Evolutionary conservation across 305 asterid species (phyloP), one percentile per base, ranked within the genome.

Genomic region (Solanum hybrid): DNA sequence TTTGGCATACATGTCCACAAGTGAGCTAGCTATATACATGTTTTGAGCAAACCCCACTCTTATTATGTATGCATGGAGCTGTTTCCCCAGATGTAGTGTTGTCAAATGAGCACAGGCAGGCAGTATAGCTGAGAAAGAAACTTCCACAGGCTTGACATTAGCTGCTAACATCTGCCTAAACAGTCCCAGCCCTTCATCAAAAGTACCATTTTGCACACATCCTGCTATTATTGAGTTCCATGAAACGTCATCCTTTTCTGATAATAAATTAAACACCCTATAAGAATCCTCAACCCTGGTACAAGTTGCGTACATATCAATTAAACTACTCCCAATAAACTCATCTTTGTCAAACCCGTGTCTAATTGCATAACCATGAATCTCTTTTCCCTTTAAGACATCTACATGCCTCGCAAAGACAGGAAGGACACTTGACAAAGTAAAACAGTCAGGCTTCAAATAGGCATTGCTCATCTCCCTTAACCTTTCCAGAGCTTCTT

Each of bases 1-100:
- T 90, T 96, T 97, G 31, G 99, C 96, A 88, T 97, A 97, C 98
- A 97, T 94, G 94, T 97, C 98, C 86, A 96, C 86, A 72, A 97
- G 91, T 84, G 99, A 95, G 94, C 98, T 96, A 85, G 96, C 95
- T 27, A 97, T 92, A 90, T 90, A 95, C 87, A 94, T 89, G 69
- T 96, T 97, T 60, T 91, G 92, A 88, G 86, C 92, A 91, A 95
- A 94, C 2, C 95, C 94, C 16, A 88, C 91, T 88, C 99, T 94
- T 14, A 92, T 90, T 34, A 95, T 93, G 91, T 91, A 94, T 85
- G 94, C 95, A 32, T 97, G 99, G 87, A 96, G 98, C 93, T 97
- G 97, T 90, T 94, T 96, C 84, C 99, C 99, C 89, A 97, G 89
- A 90, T 91, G 92, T 3, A 95, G 89, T 8, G 96, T 92, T 5